Evolutionary conservation across 2,329 filamentous ascomycete genomes (phyloP), one percentile per base, ranked within the genome.

Genomic region (Boeremia exigua): DNA sequence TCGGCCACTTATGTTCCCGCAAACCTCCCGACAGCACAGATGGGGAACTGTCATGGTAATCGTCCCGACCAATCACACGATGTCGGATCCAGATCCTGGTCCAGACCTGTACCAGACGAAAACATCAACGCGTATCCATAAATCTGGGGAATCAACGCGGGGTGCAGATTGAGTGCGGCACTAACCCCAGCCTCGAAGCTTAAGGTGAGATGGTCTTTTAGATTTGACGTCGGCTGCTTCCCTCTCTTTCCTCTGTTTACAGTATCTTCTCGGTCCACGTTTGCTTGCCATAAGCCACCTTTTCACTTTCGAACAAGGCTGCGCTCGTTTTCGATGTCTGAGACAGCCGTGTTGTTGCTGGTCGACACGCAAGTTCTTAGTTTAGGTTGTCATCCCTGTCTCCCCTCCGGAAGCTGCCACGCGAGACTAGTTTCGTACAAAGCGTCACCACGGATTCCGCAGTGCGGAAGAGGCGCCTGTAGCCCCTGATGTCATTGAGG

Each of bases 81-180:
- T 3, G 25, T 17, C 52, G 36, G 46, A 46, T n/a, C 19, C 33
- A 33, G 27, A 14, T 23, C 33, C 14, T 19, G 45, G n/a, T 44
- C 29, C 40, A 42, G 46, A 42, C 28, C 11, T 45, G 38, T 34
- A 23, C 38, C 40, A 46, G 23, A 55, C 46, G 34, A 49, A 49
- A 34, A 33, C 40, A 40, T 40, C 46, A 34, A 34, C 28, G 46
- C 29, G n/a, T 30, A n/a, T 23, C 11, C 29, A 19, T n/a, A 39
- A 23, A 46, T 50, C 39, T 55, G 52, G 52, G 40, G 46, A 50
- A 45, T n/a, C 11, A 36, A 45, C 28, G 46, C 46, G 52, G 52
- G 46, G 52, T 46, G 33, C 40, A 50, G 30, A 32, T 30, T 14
- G 17, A 29, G n/a, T 40, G 46, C 34, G 37, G 46, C 45, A 45